Percentiles rank a stretch among this genome's conserved stretches.
Conservation (phyloP, 192 early-diverging fungal species). For the Podochytrium sp. region DNA sequence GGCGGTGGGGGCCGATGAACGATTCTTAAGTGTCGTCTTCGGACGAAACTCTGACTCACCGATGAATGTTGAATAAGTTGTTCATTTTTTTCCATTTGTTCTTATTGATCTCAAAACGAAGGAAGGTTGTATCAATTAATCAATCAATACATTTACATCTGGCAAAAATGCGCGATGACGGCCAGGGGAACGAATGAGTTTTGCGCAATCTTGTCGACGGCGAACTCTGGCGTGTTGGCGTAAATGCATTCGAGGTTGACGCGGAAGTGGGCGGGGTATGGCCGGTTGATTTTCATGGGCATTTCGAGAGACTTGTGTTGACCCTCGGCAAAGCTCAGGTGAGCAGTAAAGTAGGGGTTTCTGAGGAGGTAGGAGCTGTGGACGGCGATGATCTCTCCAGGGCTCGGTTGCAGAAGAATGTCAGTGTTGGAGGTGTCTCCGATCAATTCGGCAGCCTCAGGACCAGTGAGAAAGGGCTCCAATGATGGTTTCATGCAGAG, state of each 20-base stretch:
- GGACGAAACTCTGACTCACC: too few species aligned
- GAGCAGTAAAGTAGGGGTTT: background rate
- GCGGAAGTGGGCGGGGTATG: background rate
- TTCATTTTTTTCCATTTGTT: too few species aligned
- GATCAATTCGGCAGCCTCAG: background rate
- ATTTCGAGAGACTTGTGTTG: background rate
- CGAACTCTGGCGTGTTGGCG: background rate
- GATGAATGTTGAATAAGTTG: too few species aligned
- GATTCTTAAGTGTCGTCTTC: too few species aligned
- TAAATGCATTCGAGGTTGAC: background rate
- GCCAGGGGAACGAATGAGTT: background rate
- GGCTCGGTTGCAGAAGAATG: background rate
- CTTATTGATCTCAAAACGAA: too few species aligned
- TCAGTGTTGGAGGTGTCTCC: background rate
- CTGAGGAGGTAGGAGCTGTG: background rate
- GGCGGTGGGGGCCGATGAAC: too few species aligned
- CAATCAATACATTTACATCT: background rate
- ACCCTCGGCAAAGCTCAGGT: background rate
- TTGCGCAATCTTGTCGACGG: background rate
- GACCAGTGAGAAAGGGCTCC: background rate
- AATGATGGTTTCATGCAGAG: too few species aligned
- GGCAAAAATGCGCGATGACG: background rate
- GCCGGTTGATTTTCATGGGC: background rate
- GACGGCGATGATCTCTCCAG: background rate
- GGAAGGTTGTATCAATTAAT: background rate